Evolutionary conservation across 2,329 filamentous ascomycete genomes (phyloP).

Genomic region (Aspergillus sp.): DNA sequence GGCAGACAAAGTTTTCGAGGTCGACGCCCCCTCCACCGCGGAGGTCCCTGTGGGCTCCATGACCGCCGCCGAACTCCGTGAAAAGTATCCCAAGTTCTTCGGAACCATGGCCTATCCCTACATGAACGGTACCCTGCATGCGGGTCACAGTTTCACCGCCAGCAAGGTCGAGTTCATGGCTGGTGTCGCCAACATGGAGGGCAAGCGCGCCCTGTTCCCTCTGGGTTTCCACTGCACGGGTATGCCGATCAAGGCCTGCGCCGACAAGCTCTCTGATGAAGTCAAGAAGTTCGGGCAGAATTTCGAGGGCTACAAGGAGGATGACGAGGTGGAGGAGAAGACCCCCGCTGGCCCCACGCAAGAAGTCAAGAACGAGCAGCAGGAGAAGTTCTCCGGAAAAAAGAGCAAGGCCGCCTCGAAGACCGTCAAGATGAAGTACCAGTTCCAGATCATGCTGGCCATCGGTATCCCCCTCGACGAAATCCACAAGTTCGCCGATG

Average conservation of each 20-base stretch:
- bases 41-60: conserved; percentile 76
- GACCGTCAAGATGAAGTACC: conserved; percentile 90
- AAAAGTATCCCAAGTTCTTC: conserved; percentile 87
- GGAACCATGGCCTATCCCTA: conserved; percentile 75
- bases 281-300: conserved; percentile 83
- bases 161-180: conserved; percentile 91
- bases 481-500: conserved; percentile 89
- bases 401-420: conserved; percentile 92
- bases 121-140: conserved; percentile 86
- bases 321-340: conserved; percentile 52
- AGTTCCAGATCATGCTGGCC: conserved; percentile 91
- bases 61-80: conserved; percentile 69
- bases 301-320: conserved; percentile 73
- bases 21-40: conserved; percentile 73
- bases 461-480: conserved; percentile 84
- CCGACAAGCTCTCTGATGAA: conserved; percentile 90
- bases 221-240: conserved; percentile 95
- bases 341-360: conserved; percentile 59
- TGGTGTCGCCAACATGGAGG: conserved; percentile 85
- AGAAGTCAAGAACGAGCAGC: conserved; percentile 72
- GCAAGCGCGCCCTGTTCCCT: conserved; percentile 82
- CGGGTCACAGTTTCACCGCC: conserved; percentile 87
- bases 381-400: conserved; percentile 87
- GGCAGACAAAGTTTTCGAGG: conserved; percentile 74
- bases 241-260: conserved; percentile 96